These are phyloP conservation scores for Xylariaceae sp. DNA, from an alignment of 2,329 filamentous ascomycete species.

Conservation along the genomic window DNA sequence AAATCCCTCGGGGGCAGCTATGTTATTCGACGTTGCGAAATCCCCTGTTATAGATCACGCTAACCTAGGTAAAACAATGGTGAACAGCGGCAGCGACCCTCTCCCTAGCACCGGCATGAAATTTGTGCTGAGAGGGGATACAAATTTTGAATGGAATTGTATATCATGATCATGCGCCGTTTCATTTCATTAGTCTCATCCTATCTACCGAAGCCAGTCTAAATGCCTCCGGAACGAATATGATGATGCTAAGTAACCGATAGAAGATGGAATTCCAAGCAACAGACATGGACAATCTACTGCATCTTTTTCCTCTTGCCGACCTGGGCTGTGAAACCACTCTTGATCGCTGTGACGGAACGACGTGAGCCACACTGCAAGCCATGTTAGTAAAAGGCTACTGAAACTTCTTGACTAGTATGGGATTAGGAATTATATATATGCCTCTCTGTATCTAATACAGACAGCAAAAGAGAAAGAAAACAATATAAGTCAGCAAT, in stretches of 20 bases:
- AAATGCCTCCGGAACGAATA: conserved; percentile 21
- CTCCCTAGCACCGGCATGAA: no score
- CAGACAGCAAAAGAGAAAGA: neutral
- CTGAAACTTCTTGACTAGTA: neutral
- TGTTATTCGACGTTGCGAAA: no score
- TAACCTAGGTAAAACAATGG: no score
- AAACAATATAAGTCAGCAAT: neutral
- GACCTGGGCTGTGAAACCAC: conserved; percentile 99
- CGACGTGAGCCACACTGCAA: conserved; percentile 72
- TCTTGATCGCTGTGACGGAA: conserved; percentile 97
- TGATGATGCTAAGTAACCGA: conserved; percentile 5
- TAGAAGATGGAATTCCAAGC: conserved; percentile 7
- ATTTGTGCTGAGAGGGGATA: no score
- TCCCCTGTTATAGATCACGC: no score
- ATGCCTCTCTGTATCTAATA: no score
- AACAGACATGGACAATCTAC: conserved; percentile 1
- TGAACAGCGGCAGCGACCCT: no score
- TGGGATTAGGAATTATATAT: no score
- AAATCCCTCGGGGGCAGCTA: no score
- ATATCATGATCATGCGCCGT: neutral
- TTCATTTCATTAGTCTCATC: conserved; percentile 21
- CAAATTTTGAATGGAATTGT: no score
- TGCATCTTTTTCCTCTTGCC: conserved; percentile 97
- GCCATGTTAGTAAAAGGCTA: conserved; percentile 3
- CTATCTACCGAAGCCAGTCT: conserved; percentile 12